Conservation (phyloP, 169 alveolate species). For the Plasmodium knowlesi region DNA sequence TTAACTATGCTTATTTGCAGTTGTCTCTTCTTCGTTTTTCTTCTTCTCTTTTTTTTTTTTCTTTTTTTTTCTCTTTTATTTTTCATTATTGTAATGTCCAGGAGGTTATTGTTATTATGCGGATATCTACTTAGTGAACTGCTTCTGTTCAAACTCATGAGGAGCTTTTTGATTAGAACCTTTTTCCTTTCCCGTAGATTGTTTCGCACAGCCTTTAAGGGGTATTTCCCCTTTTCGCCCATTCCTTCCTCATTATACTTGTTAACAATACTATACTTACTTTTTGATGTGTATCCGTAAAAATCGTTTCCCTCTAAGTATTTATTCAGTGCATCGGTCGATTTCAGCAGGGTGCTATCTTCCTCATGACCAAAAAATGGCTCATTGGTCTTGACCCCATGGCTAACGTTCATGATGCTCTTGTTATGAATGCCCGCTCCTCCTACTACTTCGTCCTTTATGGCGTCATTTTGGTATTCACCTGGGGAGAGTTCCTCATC, state of each 20-base stretch:
- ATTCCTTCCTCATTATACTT: neutral
- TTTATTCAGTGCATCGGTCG: neutral
- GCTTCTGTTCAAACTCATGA: slow-evolving; percentile 20
- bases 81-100: neutral
- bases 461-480: neutral
- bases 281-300: neutral
- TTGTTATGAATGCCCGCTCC: neutral
- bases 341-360: neutral
- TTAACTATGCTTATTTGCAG: slow-evolving; percentile 64
- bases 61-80: neutral
- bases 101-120: neutral
- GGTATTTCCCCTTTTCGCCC: neutral
- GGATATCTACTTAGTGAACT: slow-evolving; percentile 1
- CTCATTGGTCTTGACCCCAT: neutral
- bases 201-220: neutral
- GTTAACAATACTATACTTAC: neutral
- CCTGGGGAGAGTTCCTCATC: neutral
- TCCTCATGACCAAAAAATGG: neutral
- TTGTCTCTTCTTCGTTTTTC: slow-evolving; percentile 20
- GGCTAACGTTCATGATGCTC: neutral
- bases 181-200: slow-evolving; percentile 8
- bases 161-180: neutral
- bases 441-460: neutral
- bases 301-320: neutral
- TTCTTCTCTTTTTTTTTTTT: neutral